Evolutionary conservation across 1,284 basidiomycete genomes (phyloP), one percentile per base, ranked within the genome.

Genomic region (Pseudozyma flocculosa): DNA sequence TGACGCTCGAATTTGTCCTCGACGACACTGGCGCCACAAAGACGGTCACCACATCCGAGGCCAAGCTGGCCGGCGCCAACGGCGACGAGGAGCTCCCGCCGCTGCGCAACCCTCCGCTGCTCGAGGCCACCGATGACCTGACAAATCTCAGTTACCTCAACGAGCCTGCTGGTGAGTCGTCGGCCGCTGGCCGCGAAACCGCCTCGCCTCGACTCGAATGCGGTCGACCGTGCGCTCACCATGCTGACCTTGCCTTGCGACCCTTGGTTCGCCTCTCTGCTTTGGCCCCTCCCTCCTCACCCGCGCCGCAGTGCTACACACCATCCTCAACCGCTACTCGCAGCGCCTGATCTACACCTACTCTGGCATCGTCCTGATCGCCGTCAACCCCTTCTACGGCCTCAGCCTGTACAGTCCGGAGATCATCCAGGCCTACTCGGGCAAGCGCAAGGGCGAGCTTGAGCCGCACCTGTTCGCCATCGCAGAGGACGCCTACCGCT

Each of bases 391-490:
- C 43, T 99, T 98, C 80, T 90, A 92, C 80, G 40, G 86, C 90
- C 60, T 80, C 37, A 80, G 78, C 32, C 75, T 80, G 29, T 81
- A 99, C 83, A 90, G 90, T 15, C 89, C 91, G 15, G 92, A 96
- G 75, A 92, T 97, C 76, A 94, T 99, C 39, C 93, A 98, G 80
- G 91, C 92, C 18, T 99, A 99, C 79, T 90, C 89, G 54, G 93
- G 92, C 40, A 83, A 90, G 52, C 85, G 87, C 73, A 88, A 92
- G 79, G 94, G 93, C 40, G 95, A 98, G 66, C 83, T 97, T 26
- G 95, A 98, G 76, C 95, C 95, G 0, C 95, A 99, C 82, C 80
- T 99, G 61, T 98, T 98, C 79, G 95, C 95, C 23, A 98, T 99
- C 70, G 95, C 95, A 14, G 95, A 99, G 79, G 95, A 98, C 82